These are phyloP conservation scores for Lantana camara DNA, from an alignment of 257 asterid species.

Conservation along the genomic window DNA sequence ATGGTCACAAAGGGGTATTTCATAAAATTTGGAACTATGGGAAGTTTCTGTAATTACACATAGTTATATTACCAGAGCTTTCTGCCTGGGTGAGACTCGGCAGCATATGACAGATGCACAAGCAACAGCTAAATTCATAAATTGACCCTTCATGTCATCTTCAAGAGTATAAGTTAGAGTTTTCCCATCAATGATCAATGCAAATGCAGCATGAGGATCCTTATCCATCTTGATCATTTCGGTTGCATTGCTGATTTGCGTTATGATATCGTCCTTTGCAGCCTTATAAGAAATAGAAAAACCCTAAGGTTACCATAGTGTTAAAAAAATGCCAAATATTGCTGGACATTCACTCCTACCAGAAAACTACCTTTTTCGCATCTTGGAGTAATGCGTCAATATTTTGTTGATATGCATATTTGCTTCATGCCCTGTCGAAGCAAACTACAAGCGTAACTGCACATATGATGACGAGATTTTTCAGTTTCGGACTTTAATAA, in stretches of 20 bases:
- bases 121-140: constrained; percentile 78
- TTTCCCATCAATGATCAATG: constrained; percentile 93
- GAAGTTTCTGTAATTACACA: too few species aligned
- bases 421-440: constrained; percentile 99
- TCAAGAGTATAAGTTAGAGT: constrained; percentile 79
- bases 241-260: constrained; percentile 79
- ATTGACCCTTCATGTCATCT: constrained; percentile 75
- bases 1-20: too few species aligned
- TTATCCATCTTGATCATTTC: constrained; percentile 82
- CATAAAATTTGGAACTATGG: too few species aligned
- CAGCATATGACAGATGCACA: constrained; percentile 99
- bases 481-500: constrained; percentile 21
- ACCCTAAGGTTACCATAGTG: background rate
- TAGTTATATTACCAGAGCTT: constrained; percentile 71
- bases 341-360: constrained; percentile 21
- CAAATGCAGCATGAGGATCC: constrained; percentile 96
- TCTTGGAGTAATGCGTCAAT: constrained; percentile 50
- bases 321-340: too few species aligned
- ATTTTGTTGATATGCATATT: constrained; percentile 60
- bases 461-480: constrained; percentile 19
- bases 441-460: constrained; percentile 94
- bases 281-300: constrained; percentile 44
- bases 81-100: constrained; percentile 98
- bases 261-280: constrained; percentile 66
- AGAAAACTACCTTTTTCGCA: constrained; percentile 56